Evolutionary conservation across 1,284 basidiomycete species (phyloP).

Genomic region (Ganoderma meredithae): DNA sequence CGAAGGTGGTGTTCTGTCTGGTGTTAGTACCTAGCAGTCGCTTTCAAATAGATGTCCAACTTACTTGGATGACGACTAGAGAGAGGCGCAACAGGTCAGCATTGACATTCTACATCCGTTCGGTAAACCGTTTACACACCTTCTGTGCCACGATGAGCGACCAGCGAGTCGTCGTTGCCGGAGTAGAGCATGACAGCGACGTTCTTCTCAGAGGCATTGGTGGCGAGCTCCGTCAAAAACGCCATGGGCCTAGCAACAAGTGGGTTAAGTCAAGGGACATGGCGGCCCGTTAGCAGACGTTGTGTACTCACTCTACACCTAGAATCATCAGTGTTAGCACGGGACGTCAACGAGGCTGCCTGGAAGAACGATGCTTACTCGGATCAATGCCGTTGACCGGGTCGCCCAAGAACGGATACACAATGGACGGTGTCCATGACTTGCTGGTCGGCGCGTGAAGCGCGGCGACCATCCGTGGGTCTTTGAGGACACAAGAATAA

Average conservation of each 20-base stretch:
- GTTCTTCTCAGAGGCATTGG: constrained; percentile 35
- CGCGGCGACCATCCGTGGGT: constrained; percentile 59
- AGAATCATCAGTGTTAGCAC: constrained; percentile 6
- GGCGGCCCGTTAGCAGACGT: background rate
- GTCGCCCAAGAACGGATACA: constrained; percentile 40
- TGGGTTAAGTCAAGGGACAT: constrained; percentile 6
- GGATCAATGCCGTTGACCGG: constrained; percentile 47
- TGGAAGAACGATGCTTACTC: constrained; percentile 45
- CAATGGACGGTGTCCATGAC: constrained; percentile 53
- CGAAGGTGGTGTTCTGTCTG: constrained; percentile 50
- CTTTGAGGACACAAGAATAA: background rate
- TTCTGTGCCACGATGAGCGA: constrained; percentile 52
- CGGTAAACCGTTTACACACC: constrained; percentile 43
- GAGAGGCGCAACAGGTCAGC: constrained; percentile 9
- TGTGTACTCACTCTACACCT: constrained; percentile 56
- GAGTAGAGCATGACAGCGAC: constrained; percentile 39
- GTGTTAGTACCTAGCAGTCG: background rate
- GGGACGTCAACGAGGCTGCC: background rate
- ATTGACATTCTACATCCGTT: background rate
- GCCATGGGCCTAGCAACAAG: constrained; percentile 37
- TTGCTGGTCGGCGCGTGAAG: constrained; percentile 74
- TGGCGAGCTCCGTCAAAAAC: constrained; percentile 40
- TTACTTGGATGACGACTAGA: constrained; percentile 68
- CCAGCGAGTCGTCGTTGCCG: constrained; percentile 42
- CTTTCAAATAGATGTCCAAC: background rate